These are phyloP conservation scores for Glebionis coronaria DNA, from an alignment of 129 eudicot genomes.

Conservation along the genomic window DNA sequence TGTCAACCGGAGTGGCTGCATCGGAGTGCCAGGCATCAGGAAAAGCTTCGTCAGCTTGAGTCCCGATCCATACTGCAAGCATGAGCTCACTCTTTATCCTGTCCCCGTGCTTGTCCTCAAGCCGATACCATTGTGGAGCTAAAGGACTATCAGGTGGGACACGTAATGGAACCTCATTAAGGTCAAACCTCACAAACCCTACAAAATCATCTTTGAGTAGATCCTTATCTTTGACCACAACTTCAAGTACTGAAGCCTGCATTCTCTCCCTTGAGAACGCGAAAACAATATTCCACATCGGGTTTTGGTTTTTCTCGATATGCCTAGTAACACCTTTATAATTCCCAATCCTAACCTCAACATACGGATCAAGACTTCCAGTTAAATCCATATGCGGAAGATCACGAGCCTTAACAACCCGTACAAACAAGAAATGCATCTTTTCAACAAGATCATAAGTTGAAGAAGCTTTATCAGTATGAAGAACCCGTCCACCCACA, in stretches of 20 bases:
- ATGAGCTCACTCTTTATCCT: conserved; percentile 89
- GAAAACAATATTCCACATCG: conserved; percentile 85
- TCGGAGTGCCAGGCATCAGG: conserved; percentile 98
- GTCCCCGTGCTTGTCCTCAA: conserved; percentile 80
- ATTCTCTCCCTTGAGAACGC: conserved; percentile 89
- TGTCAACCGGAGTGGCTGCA: conserved; percentile 79
- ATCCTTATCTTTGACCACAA: conserved; percentile 88
- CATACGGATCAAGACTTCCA: conserved; percentile 92
- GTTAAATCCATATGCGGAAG: conserved; percentile 94
- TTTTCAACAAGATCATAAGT: conserved; percentile 92
- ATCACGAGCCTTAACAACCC: conserved; percentile 97
- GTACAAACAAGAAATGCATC: conserved; percentile 91
- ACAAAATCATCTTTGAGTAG: conserved; percentile 87
- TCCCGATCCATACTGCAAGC: conserved; percentile 99
- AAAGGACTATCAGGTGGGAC: conserved; percentile 98
- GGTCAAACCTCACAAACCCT: conserved; percentile 81
- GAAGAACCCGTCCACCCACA: conserved; percentile 87
- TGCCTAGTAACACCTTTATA: conserved; percentile 90
- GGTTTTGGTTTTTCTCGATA: conserved; percentile 86
- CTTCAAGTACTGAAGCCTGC: conserved; percentile 91
- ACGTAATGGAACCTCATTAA: conserved; percentile 82
- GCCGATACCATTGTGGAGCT: conserved; percentile 95
- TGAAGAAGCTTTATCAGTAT: conserved; percentile 56
- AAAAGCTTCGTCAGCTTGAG: conserved; percentile 93
- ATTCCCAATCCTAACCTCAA: conserved; percentile 87